phyloP scores from a whole-genome alignment of 352 stramenopile species.

The Globisporangium mamillatum region DNA sequence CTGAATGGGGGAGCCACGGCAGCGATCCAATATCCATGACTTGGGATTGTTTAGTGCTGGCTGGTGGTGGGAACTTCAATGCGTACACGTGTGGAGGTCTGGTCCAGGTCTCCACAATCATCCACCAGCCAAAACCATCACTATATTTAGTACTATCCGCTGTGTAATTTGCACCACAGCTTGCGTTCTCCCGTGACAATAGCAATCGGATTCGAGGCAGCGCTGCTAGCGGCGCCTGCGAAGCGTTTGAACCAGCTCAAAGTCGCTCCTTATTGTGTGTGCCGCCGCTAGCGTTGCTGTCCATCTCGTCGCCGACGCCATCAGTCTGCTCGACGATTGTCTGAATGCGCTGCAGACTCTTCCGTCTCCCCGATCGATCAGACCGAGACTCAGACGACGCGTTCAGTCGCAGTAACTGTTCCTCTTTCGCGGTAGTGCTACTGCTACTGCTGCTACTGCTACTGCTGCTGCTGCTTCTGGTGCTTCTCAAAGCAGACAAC shows the following conservation, averaged over 20 bases:
- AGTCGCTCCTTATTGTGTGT: neutral
- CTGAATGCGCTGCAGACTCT: constrained; percentile 13
- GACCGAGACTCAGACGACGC: constrained; percentile 1
- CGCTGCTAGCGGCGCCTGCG: neutral
- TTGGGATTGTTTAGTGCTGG: too few species aligned
- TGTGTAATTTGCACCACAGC: too few species aligned
- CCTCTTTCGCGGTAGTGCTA: neutral
- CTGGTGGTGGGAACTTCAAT: too few species aligned
- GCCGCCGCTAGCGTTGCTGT: neutral
- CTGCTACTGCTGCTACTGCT: neutral
- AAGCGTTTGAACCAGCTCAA: neutral
- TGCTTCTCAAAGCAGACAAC: neutral
- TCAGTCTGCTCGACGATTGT: constrained; percentile 26
- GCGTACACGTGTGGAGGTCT: too few species aligned
- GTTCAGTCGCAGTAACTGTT: neutral
- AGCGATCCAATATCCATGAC: too few species aligned
- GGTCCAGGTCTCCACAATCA: too few species aligned
- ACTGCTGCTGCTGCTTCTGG: neutral
- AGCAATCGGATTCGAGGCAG: too few species aligned
- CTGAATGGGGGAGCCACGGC: too few species aligned
- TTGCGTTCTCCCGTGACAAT: too few species aligned
- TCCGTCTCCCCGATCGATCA: constrained; percentile 13
- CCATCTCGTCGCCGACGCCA: constrained; percentile 11
- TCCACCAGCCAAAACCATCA: too few species aligned
- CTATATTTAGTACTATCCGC: too few species aligned